A percentile compares a stretch with the other conserved stretches of the same genome.
phyloP scores from a whole-genome alignment of 805 yeast species.

The Nakazawaea siamensis region DNA sequence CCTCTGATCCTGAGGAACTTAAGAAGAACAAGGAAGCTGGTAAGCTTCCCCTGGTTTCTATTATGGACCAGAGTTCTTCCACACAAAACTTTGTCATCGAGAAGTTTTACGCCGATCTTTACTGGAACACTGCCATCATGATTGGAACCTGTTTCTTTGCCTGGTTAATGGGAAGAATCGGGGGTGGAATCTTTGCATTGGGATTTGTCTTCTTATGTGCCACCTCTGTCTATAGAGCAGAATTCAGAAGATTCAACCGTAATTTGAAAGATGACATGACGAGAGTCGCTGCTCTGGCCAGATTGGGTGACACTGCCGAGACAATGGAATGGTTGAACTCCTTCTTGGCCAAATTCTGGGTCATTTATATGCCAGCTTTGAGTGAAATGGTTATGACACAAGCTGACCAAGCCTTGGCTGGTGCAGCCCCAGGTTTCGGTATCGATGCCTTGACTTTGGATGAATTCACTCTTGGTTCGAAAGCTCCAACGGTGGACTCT shows the following conservation, averaged over 20 bases:
- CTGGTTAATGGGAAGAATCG: conserved; percentile 56
- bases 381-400: conserved; percentile 65
- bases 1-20: conserved; percentile 16
- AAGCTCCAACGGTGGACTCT: conserved; percentile 68
- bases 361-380: conserved; percentile 79
- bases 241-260: conserved; percentile 68
- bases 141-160: conserved; percentile 69
- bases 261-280: conserved; percentile 70
- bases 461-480: conserved; percentile 73
- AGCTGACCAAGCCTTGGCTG: conserved; percentile 62
- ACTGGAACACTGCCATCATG: conserved; percentile 57
- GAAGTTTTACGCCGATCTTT: conserved; percentile 64
- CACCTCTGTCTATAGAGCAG: conserved; percentile 61
- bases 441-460: conserved; percentile 67
- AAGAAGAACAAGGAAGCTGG: conserved; percentile 1
- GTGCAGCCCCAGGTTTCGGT: conserved; percentile 76
- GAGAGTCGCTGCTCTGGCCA: conserved; percentile 54
- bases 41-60: background rate
- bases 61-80: conserved; percentile 20
- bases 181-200: conserved; percentile 59
- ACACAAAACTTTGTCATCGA: conserved; percentile 58
- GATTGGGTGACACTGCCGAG: conserved; percentile 55
- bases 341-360: conserved; percentile 77
- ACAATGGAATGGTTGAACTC: conserved; percentile 79
- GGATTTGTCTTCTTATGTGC: conserved; percentile 51